Evolutionary conservation across 352 stramenopile genomes (phyloP), one percentile per base, ranked within the genome.

Genomic region (Nothophytophthora sp.): DNA sequence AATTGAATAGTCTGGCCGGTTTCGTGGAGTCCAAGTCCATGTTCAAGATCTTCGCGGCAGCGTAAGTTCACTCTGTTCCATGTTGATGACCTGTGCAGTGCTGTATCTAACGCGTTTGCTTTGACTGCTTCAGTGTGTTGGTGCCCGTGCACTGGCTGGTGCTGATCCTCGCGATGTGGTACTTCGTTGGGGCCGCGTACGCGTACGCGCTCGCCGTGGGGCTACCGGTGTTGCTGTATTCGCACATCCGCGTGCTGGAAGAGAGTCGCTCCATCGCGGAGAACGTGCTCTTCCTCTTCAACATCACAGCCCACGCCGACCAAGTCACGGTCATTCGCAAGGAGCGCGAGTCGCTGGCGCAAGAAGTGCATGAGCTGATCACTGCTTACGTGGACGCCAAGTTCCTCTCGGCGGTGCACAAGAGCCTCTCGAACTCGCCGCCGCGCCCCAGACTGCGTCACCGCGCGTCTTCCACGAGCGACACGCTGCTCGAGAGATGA

Each of bases 21-120:
- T 89, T 76, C 30, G 67, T 83, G 38, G 77, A 91, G 61, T 91
- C 77, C 19, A 83, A 78, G 60, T 88, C 75, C 4, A 88, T 89
- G 78, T 89, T 89, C 54, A 91, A 91, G 62, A 87, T 89, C 48
- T 85, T 88, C 43, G 77, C 73, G 11, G 75, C 71, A 8, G 67
- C 20, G 77, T 88, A 73, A 56, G 77, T 60, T 3, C 18, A 9
- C 30, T 57, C 24, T 27, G 13, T 20, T 20, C 5, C 15, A n/a
- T 53, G 23, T 12, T 38, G 23, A 45, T 63, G 35, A 67, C 33
- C 1, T 35, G 18, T 16, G 30, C n/a, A 39, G 18, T 32, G 27
- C 0, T 42, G 16, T 42, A 27, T 25, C 36, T 42, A 10, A 42
- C 36, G 9, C 7, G 2, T 52, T 46, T 35, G 3, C 55, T 38